A percentile compares a stretch with the other conserved stretches of the same genome.
phyloP scores from a whole-genome alignment of 176 grass and related monocot genomes.

The Carex littledalei region DNA sequence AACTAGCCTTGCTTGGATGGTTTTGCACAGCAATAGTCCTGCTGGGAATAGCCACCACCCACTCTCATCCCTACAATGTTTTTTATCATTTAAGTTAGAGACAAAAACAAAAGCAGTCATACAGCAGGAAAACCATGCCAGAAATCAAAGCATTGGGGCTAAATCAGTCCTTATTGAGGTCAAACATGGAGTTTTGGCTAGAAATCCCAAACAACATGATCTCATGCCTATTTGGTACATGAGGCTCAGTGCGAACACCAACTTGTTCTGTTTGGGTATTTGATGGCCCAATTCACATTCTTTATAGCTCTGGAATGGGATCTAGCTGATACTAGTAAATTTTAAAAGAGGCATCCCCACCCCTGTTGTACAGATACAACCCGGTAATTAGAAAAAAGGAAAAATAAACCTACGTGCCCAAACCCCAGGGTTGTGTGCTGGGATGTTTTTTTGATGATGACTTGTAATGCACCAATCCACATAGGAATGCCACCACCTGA shows the following conservation, averaged over 20 bases:
- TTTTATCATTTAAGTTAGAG: not conserved
- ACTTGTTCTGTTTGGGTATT: not conserved
- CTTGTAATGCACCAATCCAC: slow-evolving; percentile 95
- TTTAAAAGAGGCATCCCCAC: not conserved
- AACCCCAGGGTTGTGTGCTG: slow-evolving; percentile 77
- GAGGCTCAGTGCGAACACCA: not conserved
- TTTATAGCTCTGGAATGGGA: not conserved
- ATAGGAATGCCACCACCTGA: slow-evolving; percentile 85
- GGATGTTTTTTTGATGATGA: slow-evolving; percentile 80
- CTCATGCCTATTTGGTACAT: not conserved
- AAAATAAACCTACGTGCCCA: slow-evolving; percentile 75
- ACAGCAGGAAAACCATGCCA: not conserved
- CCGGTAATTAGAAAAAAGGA: not conserved
- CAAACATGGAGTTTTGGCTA: not conserved
- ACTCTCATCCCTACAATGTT: slow-evolving; percentile 79
- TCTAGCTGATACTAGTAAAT: not conserved
- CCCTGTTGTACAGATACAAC: not conserved
- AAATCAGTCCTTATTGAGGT: not conserved
- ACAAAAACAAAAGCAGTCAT: not conserved
- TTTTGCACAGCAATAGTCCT: slow-evolving; percentile 81
- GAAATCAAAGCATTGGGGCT: not conserved
- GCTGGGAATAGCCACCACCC: slow-evolving; percentile 96
- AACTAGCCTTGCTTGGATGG: slow-evolving; percentile 95
- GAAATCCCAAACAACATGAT: not conserved
- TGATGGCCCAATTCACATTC: not conserved